Base-by-base conservation (phyloP, 2,329 filamentous ascomycete genomes). In the Colletotrichum sp. region DNA sequence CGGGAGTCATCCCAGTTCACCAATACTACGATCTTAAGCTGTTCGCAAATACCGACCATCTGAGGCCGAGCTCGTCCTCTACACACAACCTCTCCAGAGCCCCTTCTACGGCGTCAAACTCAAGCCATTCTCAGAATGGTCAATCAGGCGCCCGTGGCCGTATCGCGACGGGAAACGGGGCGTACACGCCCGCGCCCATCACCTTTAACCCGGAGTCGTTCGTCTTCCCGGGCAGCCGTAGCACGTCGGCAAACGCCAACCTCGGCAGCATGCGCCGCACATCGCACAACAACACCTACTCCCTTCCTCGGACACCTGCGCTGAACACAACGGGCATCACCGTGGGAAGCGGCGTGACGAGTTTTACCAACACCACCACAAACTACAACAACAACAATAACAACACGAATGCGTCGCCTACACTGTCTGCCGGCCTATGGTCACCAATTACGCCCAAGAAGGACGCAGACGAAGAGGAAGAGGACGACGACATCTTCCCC, bases 21-120 rank as follows among this genome's bases (percentile, higher is more conserved):
- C 88, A 93, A 21, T 87, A 92, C 70, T 96, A 95, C 81, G 94
- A 96, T 75, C 91, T 96, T 79, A 92, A 92, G 77, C 84, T 96
- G 16, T 89, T 94, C n/a, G 94, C 94, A 34, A 95, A 91, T 70
- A 93, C 92, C 1, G 94, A 96, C 36, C 94, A 97, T 80, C 85
- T 96, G 4, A 89, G 92, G 8, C 86, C 89, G 3, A 77, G 82
- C 5, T 80, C 82, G 1, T 81, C 84, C 0, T 81, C 85, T 3
- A 82, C 86, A 1, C 79, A 83, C 10, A 78, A 81, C 8, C 58
- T 78, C 15, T 81, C 77, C 73, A 81, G 79, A 70, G 80, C 75
- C 43, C 80, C 75, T 12, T 84, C 85, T 34, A 84, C 79, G 15
- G 79, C 80, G 6, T 84, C 83, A 4, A 84, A 83, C 21, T 83